Evolutionary conservation across 106 monocot genomes (phyloP), one percentile per base, ranked within the genome.

Genomic region (Gastrodia elata): DNA sequence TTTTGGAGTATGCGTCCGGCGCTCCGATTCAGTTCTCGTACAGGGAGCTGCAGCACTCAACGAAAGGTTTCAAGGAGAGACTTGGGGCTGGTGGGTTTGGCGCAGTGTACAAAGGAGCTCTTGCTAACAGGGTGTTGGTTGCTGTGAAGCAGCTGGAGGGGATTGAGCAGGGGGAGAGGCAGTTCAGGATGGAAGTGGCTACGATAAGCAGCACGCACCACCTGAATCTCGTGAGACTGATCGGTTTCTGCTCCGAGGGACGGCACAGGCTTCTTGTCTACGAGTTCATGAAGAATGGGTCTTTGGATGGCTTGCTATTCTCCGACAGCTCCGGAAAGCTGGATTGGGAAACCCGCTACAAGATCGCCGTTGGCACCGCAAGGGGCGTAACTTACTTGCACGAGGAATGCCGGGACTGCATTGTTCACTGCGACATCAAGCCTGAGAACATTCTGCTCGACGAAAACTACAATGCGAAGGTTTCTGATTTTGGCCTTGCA

Each of bases 361-460:
- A 71, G 38, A 70, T 96, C 8, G 95, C 95, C 4, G 28, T 92
- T 1, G 92, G 95, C 0, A 92, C 87, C 4, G 95, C 92, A 2
- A 79, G 81, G 22, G 95, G 92, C 27, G 84, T 96, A 44, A 87
- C 95, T 0, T 96, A 96, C 75, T 58, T 96, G 44, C 95, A 96
- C 30, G 95, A 96, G 73, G 92, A 96, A 74, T 96, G 95, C 61
- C 74, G 95, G 26, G 92, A 92, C 48, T 89, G 89, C 82, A 95
- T 95, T 3, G 81, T 95, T 18, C 95, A 95, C 65, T 92, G 89
- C 57, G 91, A 95, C 55, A 89, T 95, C 25, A 95, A 95, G 68
- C 95, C 95, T 0, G 95, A 95, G 76, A 95, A 95, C 79, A 91
- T 95, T n/a, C 89, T 95, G 10, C 80, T 91, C 8, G 91, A 91